phyloP scores from a whole-genome alignment of 2,329 filamentous ascomycete genomes.

The Fusarium liriodendri region DNA sequence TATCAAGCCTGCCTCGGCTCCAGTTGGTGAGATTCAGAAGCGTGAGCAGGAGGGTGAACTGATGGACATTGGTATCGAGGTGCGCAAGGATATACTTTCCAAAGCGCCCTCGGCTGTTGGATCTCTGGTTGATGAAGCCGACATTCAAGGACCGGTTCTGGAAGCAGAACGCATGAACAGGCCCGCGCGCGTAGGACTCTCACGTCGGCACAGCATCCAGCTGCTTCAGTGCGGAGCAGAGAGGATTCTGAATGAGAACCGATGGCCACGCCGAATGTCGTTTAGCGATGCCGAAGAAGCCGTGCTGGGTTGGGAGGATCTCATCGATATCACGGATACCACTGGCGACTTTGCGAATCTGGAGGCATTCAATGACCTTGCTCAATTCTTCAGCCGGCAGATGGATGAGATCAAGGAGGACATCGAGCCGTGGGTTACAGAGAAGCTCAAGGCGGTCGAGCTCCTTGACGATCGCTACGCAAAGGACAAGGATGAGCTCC shows the following conservation, averaged over 20 bases:
- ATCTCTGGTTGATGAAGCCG: slow-evolving; percentile 69
- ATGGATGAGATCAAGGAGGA: slow-evolving; percentile 63
- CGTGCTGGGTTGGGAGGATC: slow-evolving; percentile 73
- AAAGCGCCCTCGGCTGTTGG: slow-evolving; percentile 66
- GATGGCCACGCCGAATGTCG: slow-evolving; percentile 78
- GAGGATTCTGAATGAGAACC: slow-evolving; percentile 62
- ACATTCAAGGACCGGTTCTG: slow-evolving; percentile 66
- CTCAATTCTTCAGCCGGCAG: slow-evolving; percentile 64
- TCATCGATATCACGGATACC: slow-evolving; percentile 56
- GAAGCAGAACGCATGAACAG: slow-evolving; percentile 60
- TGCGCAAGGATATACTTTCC: slow-evolving; percentile 55
- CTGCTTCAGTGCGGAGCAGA: slow-evolving; percentile 45
- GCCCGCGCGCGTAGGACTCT: slow-evolving; percentile 61
- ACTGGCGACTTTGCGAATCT: slow-evolving; percentile 43
- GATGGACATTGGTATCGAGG: slow-evolving; percentile 52
- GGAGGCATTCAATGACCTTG: slow-evolving; percentile 61
- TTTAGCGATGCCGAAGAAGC: slow-evolving; percentile 82
- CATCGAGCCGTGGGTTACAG: slow-evolving; percentile 70
- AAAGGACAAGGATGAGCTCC: slow-evolving; percentile 73
- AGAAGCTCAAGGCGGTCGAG: slow-evolving; percentile 67
- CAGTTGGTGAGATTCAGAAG: slow-evolving; percentile 36
- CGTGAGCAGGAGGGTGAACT: slow-evolving; percentile 43
- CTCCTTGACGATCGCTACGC: slow-evolving; percentile 71
- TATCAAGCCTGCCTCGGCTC: slow-evolving; percentile 33
- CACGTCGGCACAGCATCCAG: slow-evolving; percentile 71